These are phyloP conservation scores for Apiotrichum domesticum DNA, from an alignment of 1,284 basidiomycete genomes.

Conservation along the genomic window DNA sequence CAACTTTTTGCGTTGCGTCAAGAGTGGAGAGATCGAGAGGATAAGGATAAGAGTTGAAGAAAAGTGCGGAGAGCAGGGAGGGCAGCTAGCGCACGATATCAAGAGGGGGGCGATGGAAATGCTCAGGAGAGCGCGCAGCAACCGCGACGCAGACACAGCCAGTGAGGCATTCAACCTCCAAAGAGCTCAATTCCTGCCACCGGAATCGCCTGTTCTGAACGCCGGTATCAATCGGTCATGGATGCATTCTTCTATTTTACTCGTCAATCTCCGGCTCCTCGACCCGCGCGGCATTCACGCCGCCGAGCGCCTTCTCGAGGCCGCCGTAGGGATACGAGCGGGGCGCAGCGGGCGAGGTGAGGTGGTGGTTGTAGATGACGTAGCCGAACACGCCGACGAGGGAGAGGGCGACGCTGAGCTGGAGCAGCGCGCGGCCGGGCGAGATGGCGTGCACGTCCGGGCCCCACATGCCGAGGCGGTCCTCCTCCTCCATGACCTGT, in stretches of 20 bases:
- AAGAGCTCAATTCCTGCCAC: too few relatives aligned
- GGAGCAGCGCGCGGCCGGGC: slow-evolving; percentile 29
- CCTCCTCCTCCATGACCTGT: slow-evolving; percentile 76
- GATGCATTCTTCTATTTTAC: slow-evolving; percentile 13
- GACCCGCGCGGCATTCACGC: slow-evolving; percentile 22
- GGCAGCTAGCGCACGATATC: too few relatives aligned
- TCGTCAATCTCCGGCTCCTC: slow-evolving; percentile 35
- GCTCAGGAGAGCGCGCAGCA: too few relatives aligned
- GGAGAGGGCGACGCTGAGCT: slow-evolving; percentile 2
- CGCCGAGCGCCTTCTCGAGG: slow-evolving; percentile 43
- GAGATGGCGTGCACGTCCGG: slow-evolving; percentile 57
- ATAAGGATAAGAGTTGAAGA: too few relatives aligned
- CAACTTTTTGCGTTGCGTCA: too few relatives aligned
- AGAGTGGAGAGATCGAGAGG: too few relatives aligned
- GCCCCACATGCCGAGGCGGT: slow-evolving; percentile 80
- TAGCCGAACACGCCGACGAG: slow-evolving; percentile 33
- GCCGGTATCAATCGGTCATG: too few relatives aligned
- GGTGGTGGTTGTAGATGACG: slow-evolving; percentile 25
- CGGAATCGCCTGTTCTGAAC: too few relatives aligned
- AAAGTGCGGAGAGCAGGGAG: too few relatives aligned
- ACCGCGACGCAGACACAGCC: too few relatives aligned
- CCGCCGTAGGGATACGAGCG: slow-evolving; percentile 44
- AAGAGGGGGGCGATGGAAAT: too few relatives aligned
- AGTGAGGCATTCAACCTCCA: too few relatives aligned
- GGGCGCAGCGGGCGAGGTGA: slow-evolving; percentile 29